Base-by-base conservation (phyloP, 352 stramenopile genomes). In the Pythium periplocum region DNA sequence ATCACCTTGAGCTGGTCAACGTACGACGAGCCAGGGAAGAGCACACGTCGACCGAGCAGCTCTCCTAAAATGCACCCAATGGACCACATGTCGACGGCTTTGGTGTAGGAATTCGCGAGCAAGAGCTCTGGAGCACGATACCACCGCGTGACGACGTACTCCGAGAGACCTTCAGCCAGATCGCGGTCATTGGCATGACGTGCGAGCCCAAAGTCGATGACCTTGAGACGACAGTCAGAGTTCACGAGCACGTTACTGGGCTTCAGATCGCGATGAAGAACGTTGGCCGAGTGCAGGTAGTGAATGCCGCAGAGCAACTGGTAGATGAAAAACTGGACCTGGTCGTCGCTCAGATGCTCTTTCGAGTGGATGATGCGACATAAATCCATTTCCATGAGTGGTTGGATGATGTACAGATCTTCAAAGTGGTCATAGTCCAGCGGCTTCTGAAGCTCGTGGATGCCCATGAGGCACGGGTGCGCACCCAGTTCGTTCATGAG, bases 1-100 rank as follows among this genome's bases (percentile, higher is more conserved):
- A 95, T 93, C 32, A 90, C 70, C 56, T 93, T 93, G 41, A 95
- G 68, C 55, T 95, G 85, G 56, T 95, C 83, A 30, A 95, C 83
- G 56, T 93, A 95, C 7, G 80, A 92, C 45, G 81, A 87, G 9
- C 85, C 85, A 3, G 85, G 83, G 43, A 95, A 95, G 41, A 95
- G 70, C 50, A 93, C 78, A 2, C 73, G 65, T 2, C 97, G 77
- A 2, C 86, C 82, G 10, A 99, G 79, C 12, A 99, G 78, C 71
- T 99, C 98, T 2, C 89, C 98, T 61, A 99, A 98, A 55, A 99
- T 99, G 68, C 98, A 99, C 9, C 97, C 98, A 37, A 99, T 96
- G 53, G 84, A 94, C 95, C 95, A 99, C 62, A 98, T 89, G 66
- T 99, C 96, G 56, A 95, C 81, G 17, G 83, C 82, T 53, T 88